Conservation (phyloP, 2,329 filamentous ascomycete genomes). For the Colletotrichum orchidophilum region DNA sequence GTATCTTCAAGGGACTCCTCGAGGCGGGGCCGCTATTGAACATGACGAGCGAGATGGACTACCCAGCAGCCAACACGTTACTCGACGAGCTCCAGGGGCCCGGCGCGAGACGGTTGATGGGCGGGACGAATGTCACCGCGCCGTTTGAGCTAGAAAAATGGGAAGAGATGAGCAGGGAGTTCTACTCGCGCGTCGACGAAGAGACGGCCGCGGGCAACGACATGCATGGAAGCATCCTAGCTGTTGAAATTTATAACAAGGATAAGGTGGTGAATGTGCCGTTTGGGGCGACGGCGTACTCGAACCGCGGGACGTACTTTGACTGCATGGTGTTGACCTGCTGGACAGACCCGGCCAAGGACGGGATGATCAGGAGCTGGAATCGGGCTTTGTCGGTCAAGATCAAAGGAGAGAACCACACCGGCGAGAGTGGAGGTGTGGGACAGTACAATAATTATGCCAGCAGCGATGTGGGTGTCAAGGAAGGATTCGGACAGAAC, state of each 20-base stretch:
- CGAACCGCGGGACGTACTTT: conserved; percentile 54
- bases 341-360: conserved; percentile 50
- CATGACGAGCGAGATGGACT: conserved; percentile 50
- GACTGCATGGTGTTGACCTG: conserved; percentile 51
- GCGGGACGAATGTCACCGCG: conserved; percentile 54
- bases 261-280: conserved; percentile 48
- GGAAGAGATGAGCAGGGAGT: conserved; percentile 41
- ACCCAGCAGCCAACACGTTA: conserved; percentile 49
- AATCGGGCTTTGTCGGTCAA: conserved; percentile 45
- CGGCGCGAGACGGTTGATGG: conserved; percentile 49
- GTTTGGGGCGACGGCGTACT: conserved; percentile 51
- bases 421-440: conserved; percentile 36
- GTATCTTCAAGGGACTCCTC: conserved; percentile 47
- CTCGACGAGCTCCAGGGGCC: conserved; percentile 47
- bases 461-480: conserved; percentile 37
- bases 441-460: conserved; percentile 44
- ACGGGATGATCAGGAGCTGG: conserved; percentile 48
- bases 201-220: conserved; percentile 38
- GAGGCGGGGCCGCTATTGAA: conserved; percentile 46
- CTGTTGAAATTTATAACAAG: conserved; percentile 54
- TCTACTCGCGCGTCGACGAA: conserved; percentile 39
- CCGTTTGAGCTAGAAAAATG: conserved; percentile 48
- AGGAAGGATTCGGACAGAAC: conserved; percentile 45
- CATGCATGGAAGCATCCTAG: conserved; percentile 40
- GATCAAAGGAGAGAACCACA: conserved; percentile 39